Base-by-base conservation (phyloP, 805 yeast species). In the Cyberlindnera galapagoensis region DNA sequence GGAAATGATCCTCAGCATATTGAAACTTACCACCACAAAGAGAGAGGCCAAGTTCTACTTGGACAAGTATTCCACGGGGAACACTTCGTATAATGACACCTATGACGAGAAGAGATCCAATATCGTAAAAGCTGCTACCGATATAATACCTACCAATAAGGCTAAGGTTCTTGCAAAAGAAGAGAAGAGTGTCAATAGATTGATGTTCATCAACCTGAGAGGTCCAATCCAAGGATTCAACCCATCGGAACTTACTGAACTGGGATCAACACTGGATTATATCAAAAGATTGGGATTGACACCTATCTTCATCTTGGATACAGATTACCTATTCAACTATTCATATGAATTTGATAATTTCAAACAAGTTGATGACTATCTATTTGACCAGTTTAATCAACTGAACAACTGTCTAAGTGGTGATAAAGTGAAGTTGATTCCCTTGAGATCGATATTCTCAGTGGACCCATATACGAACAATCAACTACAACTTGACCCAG, bases 11-110 rank as follows among this genome's bases (percentile, higher is more conserved):
- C 61, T 86, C 12, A 78, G 96, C 2, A 87, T 90, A 16, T 64
- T 90, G 36, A 80, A 80, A 48, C 79, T 95, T 2, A 84, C 97
- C 4, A 94, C 97, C 6, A 90, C 97, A 1, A 88, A 86, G 54
- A 66, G 98, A 39, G 97, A 90, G 51, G 95, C 95, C 5, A 70
- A 74, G 41, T 81, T 80, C 42, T 90, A 88, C 51, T 59, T 90
- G 28, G 63, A 73, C 21, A 83, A 80, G 50, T 90, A 88, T 51
- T 58, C 68, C 2, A 69, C 74, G 0, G 35, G 28, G 56, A 53
- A 20, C 54, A 26, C 47, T 42, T 26, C 41, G 29, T 9, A 67
- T 57, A 34, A 60, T 18, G n/a, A n/a, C n/a, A n/a, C n/a, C n/a
- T n/a, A n/a, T n/a, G n/a, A n/a, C n/a, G n/a, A n/a, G n/a, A n/a